Base-by-base conservation (phyloP, 495 filamentous ascomycete species). In the Podospora tetraspora region DNA sequence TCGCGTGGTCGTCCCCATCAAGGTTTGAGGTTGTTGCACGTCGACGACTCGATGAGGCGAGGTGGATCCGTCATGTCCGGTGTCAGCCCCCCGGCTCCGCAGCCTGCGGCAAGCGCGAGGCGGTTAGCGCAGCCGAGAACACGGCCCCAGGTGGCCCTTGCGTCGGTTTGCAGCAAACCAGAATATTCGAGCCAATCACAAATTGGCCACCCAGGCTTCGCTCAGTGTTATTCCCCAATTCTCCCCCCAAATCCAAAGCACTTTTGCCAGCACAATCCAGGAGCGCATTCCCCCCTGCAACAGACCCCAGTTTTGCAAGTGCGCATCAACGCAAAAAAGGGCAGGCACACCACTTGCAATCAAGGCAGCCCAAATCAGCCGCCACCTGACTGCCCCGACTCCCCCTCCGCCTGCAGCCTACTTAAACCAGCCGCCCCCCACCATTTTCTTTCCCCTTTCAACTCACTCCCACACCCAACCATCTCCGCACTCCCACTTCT, bases 341-440 rank as follows among this genome's bases (percentile, higher is more conserved):
- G 43, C 43, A 52, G 43, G 43, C 43, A 52, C 43, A 52, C 43
- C 43, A 52, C 43, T 52, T 52, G 43, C 43, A 52, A 52, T 52
- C 43, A 69, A 69, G 62, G 69, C 66, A 72, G 71, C 69, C 71
- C 61, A 69, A 75, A 74, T 72, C 72, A 75, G 67, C 24, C 65
- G 71, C 75, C 73, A 72, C 66, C 71, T 76, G 76, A 37, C 32
- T 12, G 32, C 32, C 32, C 30, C 32, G 11, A 74, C 73, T 67
- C 19, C 66, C 43, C 16, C 8, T n/a, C n/a, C 43, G 16, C 59
- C 60, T 59, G 68, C 67, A 64, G 70, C 77, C 72, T 79, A 79
- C 74, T 71, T 87, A 87, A 86, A 77, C 72, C 73, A 64, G 73
- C 64, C 73, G 75, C 76, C 79, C 78, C 81, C 81, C 82, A 80